Conservation (phyloP, 257 asterid genomes). For the Catharanthus roseus region DNA sequence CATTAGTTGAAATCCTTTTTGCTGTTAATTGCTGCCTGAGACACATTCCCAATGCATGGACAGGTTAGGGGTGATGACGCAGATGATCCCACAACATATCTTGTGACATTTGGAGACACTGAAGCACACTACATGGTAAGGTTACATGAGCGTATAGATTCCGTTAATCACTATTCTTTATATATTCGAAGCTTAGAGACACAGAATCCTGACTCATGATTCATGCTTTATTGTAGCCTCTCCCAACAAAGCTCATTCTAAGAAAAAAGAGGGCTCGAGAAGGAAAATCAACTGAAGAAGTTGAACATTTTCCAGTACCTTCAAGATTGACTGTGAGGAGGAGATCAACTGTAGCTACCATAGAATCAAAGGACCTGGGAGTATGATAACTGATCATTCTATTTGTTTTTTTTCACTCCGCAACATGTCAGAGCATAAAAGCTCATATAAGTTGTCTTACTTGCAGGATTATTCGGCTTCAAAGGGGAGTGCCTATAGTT, state of each 20-base stretch:
- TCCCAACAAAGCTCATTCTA: conserved; percentile 45
- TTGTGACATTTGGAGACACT: conserved; percentile 59
- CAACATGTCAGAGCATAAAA: not conserved
- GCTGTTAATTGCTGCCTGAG: conserved; percentile 17
- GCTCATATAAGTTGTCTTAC: conserved; percentile 12
- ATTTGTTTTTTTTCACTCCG: not conserved
- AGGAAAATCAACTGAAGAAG: conserved; percentile 68
- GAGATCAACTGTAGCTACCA: conserved; percentile 47
- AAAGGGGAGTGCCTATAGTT: conserved; percentile 30
- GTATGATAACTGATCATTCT: conserved; percentile 25
- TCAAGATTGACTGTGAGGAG: conserved; percentile 62
- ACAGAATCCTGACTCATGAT: conserved; percentile 4
- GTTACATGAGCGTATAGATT: not conserved
- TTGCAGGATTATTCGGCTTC: conserved; percentile 50
- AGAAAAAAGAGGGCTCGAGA: conserved; percentile 85
- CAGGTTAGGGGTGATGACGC: conserved; percentile 83
- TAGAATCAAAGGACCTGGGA: conserved; percentile 57
- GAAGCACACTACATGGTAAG: conserved; percentile 66
- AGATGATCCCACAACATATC: conserved; percentile 76
- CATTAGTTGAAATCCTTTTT: conserved; percentile 4
- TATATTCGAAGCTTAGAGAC: not conserved
- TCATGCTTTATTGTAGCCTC: conserved; percentile 40
- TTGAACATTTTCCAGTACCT: conserved; percentile 76
- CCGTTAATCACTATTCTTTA: not conserved
- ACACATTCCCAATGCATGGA: conserved; percentile 19